Conservation (phyloP, 2,329 filamentous ascomycete genomes). For the Chalaropsis ovoidea region DNA sequence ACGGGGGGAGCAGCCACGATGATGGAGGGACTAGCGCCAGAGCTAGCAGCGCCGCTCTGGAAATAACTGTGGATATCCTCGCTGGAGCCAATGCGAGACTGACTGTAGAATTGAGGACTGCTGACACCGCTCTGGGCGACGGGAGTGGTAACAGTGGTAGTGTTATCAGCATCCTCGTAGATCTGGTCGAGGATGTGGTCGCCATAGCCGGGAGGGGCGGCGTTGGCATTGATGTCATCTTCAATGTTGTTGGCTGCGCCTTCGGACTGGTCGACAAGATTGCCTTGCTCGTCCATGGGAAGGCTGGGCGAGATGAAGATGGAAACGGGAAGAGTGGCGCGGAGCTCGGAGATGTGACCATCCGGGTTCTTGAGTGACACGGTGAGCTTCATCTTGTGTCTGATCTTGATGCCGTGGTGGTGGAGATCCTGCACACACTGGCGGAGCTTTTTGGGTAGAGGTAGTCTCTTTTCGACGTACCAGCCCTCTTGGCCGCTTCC, state of each 20-base stretch:
- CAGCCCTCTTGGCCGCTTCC: slow-evolving; percentile 58
- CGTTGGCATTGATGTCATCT: slow-evolving; percentile 43
- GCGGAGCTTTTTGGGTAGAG: slow-evolving; percentile 70
- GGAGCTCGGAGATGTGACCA: slow-evolving; percentile 79
- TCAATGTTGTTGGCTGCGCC: slow-evolving; percentile 32
- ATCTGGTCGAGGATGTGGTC: slow-evolving; percentile 82
- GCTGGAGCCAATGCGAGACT: slow-evolving; percentile 63
- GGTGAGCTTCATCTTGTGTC: slow-evolving; percentile 85
- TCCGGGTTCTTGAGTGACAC: slow-evolving; percentile 91
- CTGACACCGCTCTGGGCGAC: slow-evolving; percentile 60
- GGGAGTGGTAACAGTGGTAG: slow-evolving; percentile 69
- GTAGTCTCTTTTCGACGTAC: slow-evolving; percentile 50
- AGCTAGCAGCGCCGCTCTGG: slow-evolving; percentile 37
- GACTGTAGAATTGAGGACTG: slow-evolving; percentile 60
- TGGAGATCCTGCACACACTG: slow-evolving; percentile 85
- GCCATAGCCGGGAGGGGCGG: slow-evolving; percentile 86
- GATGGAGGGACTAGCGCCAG: slow-evolving; percentile 26
- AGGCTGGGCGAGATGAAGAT: slow-evolving; percentile 95
- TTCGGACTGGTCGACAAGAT: slow-evolving; percentile 53
- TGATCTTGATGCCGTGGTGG: slow-evolving; percentile 77
- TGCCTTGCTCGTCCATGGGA: slow-evolving; percentile 77
- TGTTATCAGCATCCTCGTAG: slow-evolving; percentile 70
- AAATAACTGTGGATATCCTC: slow-evolving; percentile 58
- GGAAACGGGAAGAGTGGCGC: slow-evolving; percentile 80
- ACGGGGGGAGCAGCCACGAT: slow-evolving; percentile 18